These are phyloP conservation scores for Raffaelea ambrosiae DNA, from an alignment of 2,329 filamentous ascomycete species.

Conservation along the genomic window DNA sequence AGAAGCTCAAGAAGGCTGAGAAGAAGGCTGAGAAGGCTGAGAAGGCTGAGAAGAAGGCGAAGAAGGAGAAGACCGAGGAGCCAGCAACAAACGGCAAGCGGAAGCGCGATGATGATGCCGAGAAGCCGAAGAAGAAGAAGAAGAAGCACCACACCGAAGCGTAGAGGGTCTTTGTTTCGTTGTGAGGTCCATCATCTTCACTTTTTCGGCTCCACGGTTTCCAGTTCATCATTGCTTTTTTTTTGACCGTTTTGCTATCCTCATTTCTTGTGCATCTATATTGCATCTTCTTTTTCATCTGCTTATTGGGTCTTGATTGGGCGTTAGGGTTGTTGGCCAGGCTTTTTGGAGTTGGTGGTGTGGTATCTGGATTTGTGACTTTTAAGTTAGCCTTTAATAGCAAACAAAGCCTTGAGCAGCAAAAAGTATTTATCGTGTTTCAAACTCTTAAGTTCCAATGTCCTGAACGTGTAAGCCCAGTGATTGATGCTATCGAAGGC, in stretches of 20 bases:
- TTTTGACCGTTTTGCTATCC: not conserved
- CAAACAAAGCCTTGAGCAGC: too few relatives aligned
- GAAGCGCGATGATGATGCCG: constrained; percentile 61
- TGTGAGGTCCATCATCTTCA: constrained; percentile 5
- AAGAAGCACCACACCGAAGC: constrained; percentile 21
- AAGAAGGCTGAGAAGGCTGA: constrained; percentile 23
- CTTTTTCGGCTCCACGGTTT: constrained; percentile 2
- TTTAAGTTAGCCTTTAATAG: too few relatives aligned
- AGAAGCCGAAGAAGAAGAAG: constrained; percentile 47
- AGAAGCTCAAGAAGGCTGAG: constrained; percentile 21
- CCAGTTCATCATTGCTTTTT: too few relatives aligned
- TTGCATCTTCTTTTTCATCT: too few relatives aligned
- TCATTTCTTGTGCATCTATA: too few relatives aligned
- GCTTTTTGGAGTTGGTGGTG: not conserved
- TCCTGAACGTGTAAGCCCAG: too few relatives aligned
- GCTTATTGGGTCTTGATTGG: too few relatives aligned
- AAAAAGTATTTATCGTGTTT: not conserved
- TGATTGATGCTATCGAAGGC: too few relatives aligned
- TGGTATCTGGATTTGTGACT: not conserved
- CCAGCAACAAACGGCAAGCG: constrained; percentile 43
- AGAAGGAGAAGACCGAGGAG: constrained; percentile 22
- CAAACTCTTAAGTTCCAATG: not conserved
- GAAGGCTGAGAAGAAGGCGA: constrained; percentile 15
- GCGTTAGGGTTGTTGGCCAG: not conserved
- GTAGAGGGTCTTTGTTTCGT: constrained; percentile 1